These are phyloP conservation scores for Mastigamoeba balamuthi DNA, from an alignment of 78 protist species.

Conservation along the genomic window DNA sequence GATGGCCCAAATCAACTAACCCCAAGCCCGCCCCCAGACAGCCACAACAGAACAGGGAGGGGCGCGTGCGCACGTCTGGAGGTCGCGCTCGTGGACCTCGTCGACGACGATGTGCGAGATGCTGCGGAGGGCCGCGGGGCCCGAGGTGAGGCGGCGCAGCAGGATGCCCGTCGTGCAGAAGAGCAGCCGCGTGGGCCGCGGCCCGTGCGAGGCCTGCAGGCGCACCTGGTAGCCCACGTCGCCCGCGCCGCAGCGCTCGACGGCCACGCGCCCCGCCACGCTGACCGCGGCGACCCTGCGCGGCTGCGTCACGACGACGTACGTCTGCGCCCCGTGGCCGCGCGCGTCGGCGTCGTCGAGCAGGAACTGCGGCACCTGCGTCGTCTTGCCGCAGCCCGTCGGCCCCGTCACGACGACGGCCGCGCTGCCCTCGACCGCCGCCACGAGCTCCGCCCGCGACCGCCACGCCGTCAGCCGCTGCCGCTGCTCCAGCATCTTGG, in stretches of 20 bases:
- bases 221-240: constrained; percentile 75
- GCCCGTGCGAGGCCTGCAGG: constrained; percentile 14
- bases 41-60: not conserved
- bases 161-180: constrained; percentile 81
- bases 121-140: not conserved
- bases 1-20: no score
- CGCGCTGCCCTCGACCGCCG: not conserved
- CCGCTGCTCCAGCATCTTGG: no score
- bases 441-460: not conserved
- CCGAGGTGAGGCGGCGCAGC: constrained; percentile 4
- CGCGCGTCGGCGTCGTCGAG: constrained; percentile 21
- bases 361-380: constrained; percentile 80
- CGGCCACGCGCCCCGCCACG: constrained; percentile 78
- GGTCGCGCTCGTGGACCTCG: constrained; percentile 55
- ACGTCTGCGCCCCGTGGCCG: constrained; percentile 16
- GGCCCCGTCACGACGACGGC: not conserved
- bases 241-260: constrained; percentile 53
- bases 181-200: constrained; percentile 42
- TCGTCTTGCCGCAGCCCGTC: constrained; percentile 5
- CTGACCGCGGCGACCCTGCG: constrained; percentile 79
- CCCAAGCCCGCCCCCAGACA: no score
- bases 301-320: constrained; percentile 82
- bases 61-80: not conserved
- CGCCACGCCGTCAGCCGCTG: not conserved
- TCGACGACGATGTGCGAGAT: constrained; percentile 46